Conservation (phyloP, 2,329 filamentous ascomycete species). For the Rutstroemia sydowiana region DNA sequence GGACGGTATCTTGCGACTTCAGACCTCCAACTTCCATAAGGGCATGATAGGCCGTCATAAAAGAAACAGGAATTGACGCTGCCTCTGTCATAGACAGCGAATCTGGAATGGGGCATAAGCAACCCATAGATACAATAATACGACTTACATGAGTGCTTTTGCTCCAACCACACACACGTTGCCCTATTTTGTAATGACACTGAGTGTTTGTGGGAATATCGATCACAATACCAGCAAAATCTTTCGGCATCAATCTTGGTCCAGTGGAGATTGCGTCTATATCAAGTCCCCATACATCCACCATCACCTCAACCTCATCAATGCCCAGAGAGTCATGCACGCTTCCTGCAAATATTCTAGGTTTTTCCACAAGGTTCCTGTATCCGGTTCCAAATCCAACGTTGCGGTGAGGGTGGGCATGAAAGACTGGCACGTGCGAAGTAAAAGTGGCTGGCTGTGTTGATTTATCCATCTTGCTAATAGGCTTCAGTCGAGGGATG, state of each 20-base stretch:
- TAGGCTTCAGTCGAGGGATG: too few species aligned
- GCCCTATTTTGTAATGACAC: conserved; percentile 23
- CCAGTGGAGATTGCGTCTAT: neutral
- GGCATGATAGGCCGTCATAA: conserved; percentile 22
- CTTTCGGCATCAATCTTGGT: conserved; percentile 10
- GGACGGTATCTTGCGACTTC: conserved; percentile 23
- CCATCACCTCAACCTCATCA: neutral
- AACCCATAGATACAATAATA: conserved; percentile 18
- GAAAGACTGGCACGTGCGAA: too few species aligned
- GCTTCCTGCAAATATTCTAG: too few species aligned
- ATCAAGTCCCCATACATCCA: conserved; percentile 22
- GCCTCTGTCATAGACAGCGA: conserved; percentile 18
- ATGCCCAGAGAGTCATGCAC: too few species aligned
- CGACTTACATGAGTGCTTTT: conserved; percentile 21
- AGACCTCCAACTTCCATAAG: conserved; percentile 22
- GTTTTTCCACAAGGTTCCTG: too few species aligned
- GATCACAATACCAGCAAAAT: conserved; percentile 31
- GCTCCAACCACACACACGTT: conserved; percentile 26
- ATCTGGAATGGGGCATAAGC: conserved; percentile 15
- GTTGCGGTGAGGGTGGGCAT: too few species aligned
- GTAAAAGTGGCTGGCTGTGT: too few species aligned
- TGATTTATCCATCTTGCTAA: too few species aligned
- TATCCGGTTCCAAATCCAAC: too few species aligned
- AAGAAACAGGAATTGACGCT: conserved; percentile 21
- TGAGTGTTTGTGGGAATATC: conserved; percentile 22